Percentiles rank a stretch among this genome's conserved stretches.
Evolutionary conservation across 345 rosid genomes (phyloP).

Genomic region (Euphorbia tirucalli): DNA sequence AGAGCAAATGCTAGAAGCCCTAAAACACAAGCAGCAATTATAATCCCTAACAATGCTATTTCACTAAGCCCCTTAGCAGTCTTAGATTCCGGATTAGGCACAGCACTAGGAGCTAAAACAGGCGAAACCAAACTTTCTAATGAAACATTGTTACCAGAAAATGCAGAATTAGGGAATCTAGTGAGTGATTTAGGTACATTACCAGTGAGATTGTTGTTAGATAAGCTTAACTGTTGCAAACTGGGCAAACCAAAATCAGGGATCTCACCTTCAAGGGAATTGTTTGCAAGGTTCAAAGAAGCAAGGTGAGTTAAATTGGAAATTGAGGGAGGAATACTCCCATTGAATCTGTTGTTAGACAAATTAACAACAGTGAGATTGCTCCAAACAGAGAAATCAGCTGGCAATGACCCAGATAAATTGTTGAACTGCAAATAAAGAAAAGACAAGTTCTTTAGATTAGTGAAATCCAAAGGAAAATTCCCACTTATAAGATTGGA

Average conservation of each 20-base stretch:
- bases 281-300: conserved; percentile 73
- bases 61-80: conserved; percentile 39
- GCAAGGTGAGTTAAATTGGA: conserved; percentile 58
- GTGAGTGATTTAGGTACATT: conserved; percentile 55
- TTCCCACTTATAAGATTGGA: conserved; percentile 62
- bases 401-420: conserved; percentile 63
- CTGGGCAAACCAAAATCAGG: conserved; percentile 58
- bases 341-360: conserved; percentile 69
- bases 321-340: conserved; percentile 59
- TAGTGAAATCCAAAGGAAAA: conserved; percentile 63
- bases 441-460: conserved; percentile 60
- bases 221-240: conserved; percentile 55
- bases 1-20: conserved; percentile 44
- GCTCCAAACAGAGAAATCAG: conserved; percentile 53
- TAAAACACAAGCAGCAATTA: conserved; percentile 44
- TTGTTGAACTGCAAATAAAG: conserved; percentile 75
- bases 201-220: conserved; percentile 63
- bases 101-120: conserved; percentile 27
- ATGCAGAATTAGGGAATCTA: conserved; percentile 55
- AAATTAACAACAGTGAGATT: conserved; percentile 67
- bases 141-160: conserved; percentile 63
- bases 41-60: conserved; percentile 50
- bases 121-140: conserved; percentile 35
- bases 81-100: conserved; percentile 25
- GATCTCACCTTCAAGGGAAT: conserved; percentile 71